These are phyloP conservation scores for Astraeus odoratus DNA, from an alignment of 768 basidiomycete genomes.

Conservation along the genomic window DNA sequence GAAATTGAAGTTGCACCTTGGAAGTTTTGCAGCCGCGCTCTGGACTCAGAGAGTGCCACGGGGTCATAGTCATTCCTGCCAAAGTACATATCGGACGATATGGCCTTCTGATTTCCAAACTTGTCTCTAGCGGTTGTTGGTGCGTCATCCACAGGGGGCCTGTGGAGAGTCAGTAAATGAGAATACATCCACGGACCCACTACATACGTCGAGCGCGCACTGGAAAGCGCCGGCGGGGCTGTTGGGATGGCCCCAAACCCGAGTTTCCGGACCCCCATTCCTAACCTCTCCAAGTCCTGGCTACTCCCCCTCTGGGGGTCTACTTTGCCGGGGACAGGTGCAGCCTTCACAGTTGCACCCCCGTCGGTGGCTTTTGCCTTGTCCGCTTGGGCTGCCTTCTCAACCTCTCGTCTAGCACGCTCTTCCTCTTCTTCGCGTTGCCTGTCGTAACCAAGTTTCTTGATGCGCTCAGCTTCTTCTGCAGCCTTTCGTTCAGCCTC, in stretches of 20 bases:
- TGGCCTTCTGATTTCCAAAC: conserved; percentile 89
- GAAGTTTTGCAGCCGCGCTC: conserved; percentile 76
- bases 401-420: conserved; percentile 56
- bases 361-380: conserved; percentile 25
- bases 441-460: conserved; percentile 87
- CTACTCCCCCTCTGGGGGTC: conserved; percentile 34
- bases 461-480: conserved; percentile 89
- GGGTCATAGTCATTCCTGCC: conserved; percentile 86
- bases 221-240: conserved; percentile 46
- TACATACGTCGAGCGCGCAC: conserved; percentile 34
- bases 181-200: neutral
- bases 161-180: conserved; percentile 6
- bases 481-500: conserved; percentile 86
- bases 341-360: conserved; percentile 19
- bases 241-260: conserved; percentile 82
- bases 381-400: conserved; percentile 30
- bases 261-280: conserved; percentile 69
- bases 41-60: conserved; percentile 61
- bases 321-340: conserved; percentile 21
- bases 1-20: conserved; percentile 90
- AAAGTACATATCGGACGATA: conserved; percentile 98
- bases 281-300: conserved; percentile 49
- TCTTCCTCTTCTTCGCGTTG: conserved; percentile 81
- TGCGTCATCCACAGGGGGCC: conserved; percentile 42
- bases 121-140: conserved; percentile 82